Evolutionary conservation across 495 filamentous ascomycete species (phyloP).

Genomic region (Daldinia caldariorum): DNA sequence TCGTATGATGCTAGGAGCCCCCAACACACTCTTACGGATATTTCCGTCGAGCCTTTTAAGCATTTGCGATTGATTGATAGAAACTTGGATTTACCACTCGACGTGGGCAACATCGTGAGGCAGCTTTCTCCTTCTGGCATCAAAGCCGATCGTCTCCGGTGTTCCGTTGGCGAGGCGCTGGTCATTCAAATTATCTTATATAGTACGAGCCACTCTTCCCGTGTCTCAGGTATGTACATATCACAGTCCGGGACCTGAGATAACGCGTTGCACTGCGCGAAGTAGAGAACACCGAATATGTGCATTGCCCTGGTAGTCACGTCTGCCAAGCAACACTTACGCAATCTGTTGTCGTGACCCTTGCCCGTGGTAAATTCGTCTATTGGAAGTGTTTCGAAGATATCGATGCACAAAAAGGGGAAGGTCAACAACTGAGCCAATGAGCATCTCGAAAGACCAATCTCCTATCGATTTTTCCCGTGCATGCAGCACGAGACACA

Average conservation of each 20-base stretch:
- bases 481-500: slow-evolving; percentile 16
- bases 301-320: background rate
- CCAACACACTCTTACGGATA: slow-evolving; percentile 16
- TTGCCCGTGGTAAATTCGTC: slow-evolving; percentile 18
- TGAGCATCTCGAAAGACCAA: slow-evolving; percentile 5
- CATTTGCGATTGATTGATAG: background rate
- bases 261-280: slow-evolving; percentile 9
- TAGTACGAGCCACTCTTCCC: slow-evolving; percentile 12
- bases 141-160: background rate
- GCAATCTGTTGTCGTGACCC: slow-evolving; percentile 29
- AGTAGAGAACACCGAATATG: background rate
- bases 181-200: slow-evolving; percentile 25
- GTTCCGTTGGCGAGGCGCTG: background rate
- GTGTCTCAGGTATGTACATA: background rate
- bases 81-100: slow-evolving; percentile 5
- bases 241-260: slow-evolving; percentile 7
- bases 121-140: background rate
- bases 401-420: slow-evolving; percentile 38
- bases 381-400: slow-evolving; percentile 25
- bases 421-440: slow-evolving; percentile 24
- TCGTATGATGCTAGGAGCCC: slow-evolving; percentile 13
- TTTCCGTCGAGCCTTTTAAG: slow-evolving; percentile 11
- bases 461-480: slow-evolving; percentile 28
- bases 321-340: slow-evolving; percentile 25
- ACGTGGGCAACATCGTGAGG: background rate